Evolutionary conservation across 306 rosid genomes (phyloP), one percentile per base, ranked within the genome.

Genomic region (Corylus heterophylla): DNA sequence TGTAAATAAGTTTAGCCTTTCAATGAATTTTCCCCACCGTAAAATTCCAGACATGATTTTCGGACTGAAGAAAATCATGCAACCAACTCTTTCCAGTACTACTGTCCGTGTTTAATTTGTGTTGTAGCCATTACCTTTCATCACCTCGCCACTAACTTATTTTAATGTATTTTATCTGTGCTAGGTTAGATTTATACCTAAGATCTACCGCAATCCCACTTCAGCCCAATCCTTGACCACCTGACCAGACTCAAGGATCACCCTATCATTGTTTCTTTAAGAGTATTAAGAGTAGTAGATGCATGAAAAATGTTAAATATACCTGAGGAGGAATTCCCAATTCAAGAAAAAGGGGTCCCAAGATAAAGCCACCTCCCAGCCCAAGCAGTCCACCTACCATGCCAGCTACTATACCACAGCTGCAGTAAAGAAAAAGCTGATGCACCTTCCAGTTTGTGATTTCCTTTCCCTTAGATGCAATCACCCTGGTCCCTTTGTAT

Each of bases 261-360:
- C 25, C 13, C 25, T n/a, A 3, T n/a, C 72, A 42, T n/a, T 10
- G 6, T 56, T 74, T 54, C 45, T 54, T 7, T 54, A 8, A 29
- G 51, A 20, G 55, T 37, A 73, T 29, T 12, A 56, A 6, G n/a
- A 58, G 39, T 59, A 75, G 45, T 74, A 73, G 54, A 58, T 63
- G 77, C 44, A 14, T 54, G 51, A 58, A 71, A 68, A 29, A 37
- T 67, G 62, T 52, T 69, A n/a, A 10, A 52, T 22, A 54, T 76
- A 91, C 93, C 93, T 91, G 93, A 70, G 97, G 97, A 59, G 97
- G 97, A 82, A 92, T 89, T 76, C 97, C 97, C 74, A 92, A 71
- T 82, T 92, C 97, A 18, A 92, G 89, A 80, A 92, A 92, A 73
- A 92, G 87, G 73, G 97, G 97, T 80, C 97, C 97, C 80, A 92